Conservation (phyloP, 2,329 filamentous ascomycete species). For the Aspergillus fructus region DNA sequence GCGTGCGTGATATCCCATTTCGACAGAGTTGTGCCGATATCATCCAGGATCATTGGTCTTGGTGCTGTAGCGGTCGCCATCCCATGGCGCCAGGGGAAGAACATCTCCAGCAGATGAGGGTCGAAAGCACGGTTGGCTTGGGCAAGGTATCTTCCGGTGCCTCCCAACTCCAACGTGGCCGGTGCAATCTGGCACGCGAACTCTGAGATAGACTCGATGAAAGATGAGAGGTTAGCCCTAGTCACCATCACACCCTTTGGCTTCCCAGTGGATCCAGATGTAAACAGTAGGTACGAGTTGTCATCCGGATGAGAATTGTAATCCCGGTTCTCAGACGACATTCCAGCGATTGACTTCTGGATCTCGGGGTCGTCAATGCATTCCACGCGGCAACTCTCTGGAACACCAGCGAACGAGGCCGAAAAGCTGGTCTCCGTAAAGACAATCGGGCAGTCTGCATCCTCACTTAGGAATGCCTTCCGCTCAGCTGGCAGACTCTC, state of each 20-base stretch:
- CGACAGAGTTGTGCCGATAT: slow-evolving; percentile 24
- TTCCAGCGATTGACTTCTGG: slow-evolving; percentile 11
- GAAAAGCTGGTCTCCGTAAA: slow-evolving; percentile 26
- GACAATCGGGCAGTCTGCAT: slow-evolving; percentile 28
- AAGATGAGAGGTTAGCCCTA: slow-evolving; percentile 41
- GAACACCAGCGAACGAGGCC: slow-evolving; percentile 17
- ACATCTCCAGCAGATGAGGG: slow-evolving; percentile 31
- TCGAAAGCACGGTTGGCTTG: slow-evolving; percentile 36
- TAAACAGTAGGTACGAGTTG: slow-evolving; percentile 68
- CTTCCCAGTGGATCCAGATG: slow-evolving; percentile 91
- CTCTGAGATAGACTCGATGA: slow-evolving; percentile 29
- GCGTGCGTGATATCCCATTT: slow-evolving; percentile 32
- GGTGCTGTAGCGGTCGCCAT: slow-evolving; percentile 27
- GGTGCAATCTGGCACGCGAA: slow-evolving; percentile 27
- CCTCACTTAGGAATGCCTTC: slow-evolving; percentile 29
- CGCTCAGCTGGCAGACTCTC: slow-evolving; percentile 31
- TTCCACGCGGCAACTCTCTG: slow-evolving; percentile 22
- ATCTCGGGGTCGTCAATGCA: slow-evolving; percentile 23
- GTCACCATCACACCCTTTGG: slow-evolving; percentile 97
- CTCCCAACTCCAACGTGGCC: slow-evolving; percentile 22
- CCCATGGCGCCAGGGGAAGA: slow-evolving; percentile 31
- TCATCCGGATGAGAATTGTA: slow-evolving; percentile 20
- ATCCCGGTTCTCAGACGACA: slow-evolving; percentile 18
- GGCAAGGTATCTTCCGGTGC: slow-evolving; percentile 33
- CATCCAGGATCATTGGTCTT: slow-evolving; percentile 28